Percentiles rank a stretch among this genome's conserved stretches.
phyloP scores from a whole-genome alignment of 2,329 filamentous ascomycete genomes.

The Penicillium sp. region DNA sequence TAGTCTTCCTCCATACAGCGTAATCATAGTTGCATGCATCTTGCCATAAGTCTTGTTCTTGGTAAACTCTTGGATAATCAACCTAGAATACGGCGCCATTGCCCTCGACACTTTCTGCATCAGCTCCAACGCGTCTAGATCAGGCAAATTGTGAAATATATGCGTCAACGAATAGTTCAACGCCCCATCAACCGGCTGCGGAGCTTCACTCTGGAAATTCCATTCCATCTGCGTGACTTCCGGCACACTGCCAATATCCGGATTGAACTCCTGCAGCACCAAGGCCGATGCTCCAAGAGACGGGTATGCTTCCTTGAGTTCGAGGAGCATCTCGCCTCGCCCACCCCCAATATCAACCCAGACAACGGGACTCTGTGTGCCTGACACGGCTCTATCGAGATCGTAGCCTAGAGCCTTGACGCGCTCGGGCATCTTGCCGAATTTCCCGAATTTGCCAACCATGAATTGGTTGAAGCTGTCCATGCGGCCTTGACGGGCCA shows the following conservation, averaged over 20 bases:
- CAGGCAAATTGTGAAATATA: constrained; percentile 36
- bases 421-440: constrained; percentile 30
- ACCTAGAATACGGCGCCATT: constrained; percentile 30
- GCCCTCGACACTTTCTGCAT: constrained; percentile 33
- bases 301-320: constrained; percentile 32
- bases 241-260: constrained; percentile 24
- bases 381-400: constrained; percentile 22
- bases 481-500: constrained; percentile 34
- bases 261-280: constrained; percentile 36
- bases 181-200: constrained; percentile 31
- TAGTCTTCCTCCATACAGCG: constrained; percentile 31
- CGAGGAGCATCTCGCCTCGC: constrained; percentile 33
- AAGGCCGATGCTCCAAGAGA: constrained; percentile 24
- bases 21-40: constrained; percentile 37
- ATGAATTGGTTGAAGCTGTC: constrained; percentile 39
- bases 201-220: constrained; percentile 32
- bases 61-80: constrained; percentile 35
- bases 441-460: constrained; percentile 35
- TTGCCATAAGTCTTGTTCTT: constrained; percentile 33
- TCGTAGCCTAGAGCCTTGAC: constrained; percentile 30
- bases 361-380: constrained; percentile 16
- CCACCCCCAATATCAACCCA: constrained; percentile 39
- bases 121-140: constrained; percentile 32
- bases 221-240: constrained; percentile 30
- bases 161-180: constrained; percentile 32